Evolutionary conservation across 2,329 filamentous ascomycete genomes (phyloP).

Genomic region (Phialophora macrospora): DNA sequence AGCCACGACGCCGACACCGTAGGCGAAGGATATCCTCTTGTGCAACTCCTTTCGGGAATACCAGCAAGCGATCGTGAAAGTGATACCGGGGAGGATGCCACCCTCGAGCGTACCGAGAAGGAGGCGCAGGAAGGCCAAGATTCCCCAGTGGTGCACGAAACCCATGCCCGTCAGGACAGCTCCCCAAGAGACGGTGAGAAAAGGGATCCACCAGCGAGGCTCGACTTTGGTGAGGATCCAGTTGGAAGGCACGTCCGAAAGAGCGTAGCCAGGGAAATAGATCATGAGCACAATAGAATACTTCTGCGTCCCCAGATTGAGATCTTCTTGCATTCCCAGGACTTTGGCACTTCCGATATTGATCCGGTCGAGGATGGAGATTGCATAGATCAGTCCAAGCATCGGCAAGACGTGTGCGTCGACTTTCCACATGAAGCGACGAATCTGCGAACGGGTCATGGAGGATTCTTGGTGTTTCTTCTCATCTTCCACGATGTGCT

Average conservation of each 20-base stretch:
- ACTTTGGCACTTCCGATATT: slow-evolving; percentile 28
- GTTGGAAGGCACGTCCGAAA: slow-evolving; percentile 22
- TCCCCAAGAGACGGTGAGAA: slow-evolving; percentile 20
- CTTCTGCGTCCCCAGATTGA: slow-evolving; percentile 10
- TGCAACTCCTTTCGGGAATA: slow-evolving; percentile 47
- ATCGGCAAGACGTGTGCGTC: slow-evolving; percentile 22
- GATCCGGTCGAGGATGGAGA: slow-evolving; percentile 29
- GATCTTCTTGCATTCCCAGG: slow-evolving; percentile 28
- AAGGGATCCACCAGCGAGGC: slow-evolving; percentile 20
- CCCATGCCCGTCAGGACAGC: slow-evolving; percentile 21
- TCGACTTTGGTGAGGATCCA: slow-evolving; percentile 25
- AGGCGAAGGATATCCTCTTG: slow-evolving; percentile 42
- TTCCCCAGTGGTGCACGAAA: slow-evolving; percentile 24
- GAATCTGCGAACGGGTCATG: slow-evolving; percentile 17
- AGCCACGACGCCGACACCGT: slow-evolving; percentile 42
- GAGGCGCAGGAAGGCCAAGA: slow-evolving; percentile 18
- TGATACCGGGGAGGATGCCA: slow-evolving; percentile 24
- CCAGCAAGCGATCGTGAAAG: slow-evolving; percentile 35
- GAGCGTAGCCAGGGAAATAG: slow-evolving; percentile 23
- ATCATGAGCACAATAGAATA: slow-evolving; percentile 26
- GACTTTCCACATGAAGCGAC: slow-evolving; percentile 19
- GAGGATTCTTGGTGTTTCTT: slow-evolving; percentile 14
- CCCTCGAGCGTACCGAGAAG: slow-evolving; percentile 26
- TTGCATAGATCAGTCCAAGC: slow-evolving; percentile 17
- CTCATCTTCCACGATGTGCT: slow-evolving; percentile 19